Conservation (phyloP, 2,329 filamentous ascomycete genomes). For the Penicillium brasilianum region DNA sequence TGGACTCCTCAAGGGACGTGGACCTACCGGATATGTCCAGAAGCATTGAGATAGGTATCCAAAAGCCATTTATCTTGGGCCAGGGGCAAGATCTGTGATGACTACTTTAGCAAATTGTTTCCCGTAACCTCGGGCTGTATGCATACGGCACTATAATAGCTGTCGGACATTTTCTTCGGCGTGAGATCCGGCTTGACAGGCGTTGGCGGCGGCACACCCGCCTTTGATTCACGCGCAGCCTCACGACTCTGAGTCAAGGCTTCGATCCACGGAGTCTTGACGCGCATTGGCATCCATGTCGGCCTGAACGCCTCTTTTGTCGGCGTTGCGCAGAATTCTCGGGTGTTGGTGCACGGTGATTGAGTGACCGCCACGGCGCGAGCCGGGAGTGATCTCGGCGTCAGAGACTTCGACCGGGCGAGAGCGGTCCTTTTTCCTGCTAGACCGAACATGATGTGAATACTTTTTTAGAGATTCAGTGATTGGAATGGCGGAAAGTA, state of each 20-base stretch:
- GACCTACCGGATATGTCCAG: conserved; percentile 69
- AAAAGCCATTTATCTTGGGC: conserved; percentile 76
- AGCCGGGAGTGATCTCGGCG: conserved; percentile 15
- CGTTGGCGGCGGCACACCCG: conserved; percentile 22
- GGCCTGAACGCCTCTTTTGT: conserved; percentile 36
- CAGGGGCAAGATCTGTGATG: conserved; percentile 65
- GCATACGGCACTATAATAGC: conserved; percentile 69
- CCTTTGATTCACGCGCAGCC: conserved; percentile 37
- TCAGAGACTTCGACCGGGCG: conserved; percentile 28
- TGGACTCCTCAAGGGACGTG: not conserved
- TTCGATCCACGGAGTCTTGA: conserved; percentile 72
- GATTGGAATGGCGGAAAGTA: not conserved
- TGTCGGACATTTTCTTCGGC: conserved; percentile 73
- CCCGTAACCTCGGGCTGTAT: not conserved
- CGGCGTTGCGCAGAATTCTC: conserved; percentile 38
- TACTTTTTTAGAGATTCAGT: not conserved
- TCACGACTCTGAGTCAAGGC: conserved; percentile 62
- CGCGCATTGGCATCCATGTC: conserved; percentile 60
- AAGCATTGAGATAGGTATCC: conserved; percentile 77
- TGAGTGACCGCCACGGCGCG: conserved; percentile 20
- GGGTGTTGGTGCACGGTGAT: conserved; percentile 15
- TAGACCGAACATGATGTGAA: conserved; percentile 23
- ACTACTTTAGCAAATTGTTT: conserved; percentile 11
- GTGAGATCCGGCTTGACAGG: conserved; percentile 60
- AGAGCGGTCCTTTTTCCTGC: conserved; percentile 29